These are phyloP conservation scores for Drosera spatulata DNA, from an alignment of 179 eudicot genomes.

Conservation along the genomic window DNA sequence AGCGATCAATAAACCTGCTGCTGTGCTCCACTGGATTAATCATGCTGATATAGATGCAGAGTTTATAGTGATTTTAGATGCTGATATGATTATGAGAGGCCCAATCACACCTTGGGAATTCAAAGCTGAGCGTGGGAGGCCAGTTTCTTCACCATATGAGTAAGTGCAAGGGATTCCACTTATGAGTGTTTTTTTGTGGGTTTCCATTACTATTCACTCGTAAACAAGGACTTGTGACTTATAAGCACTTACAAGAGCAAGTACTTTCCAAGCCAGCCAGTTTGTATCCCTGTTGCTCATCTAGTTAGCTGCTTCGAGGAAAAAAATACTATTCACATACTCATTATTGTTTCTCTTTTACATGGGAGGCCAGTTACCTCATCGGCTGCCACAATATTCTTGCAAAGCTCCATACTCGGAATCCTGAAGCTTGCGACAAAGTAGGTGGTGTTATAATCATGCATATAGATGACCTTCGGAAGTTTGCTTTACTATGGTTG, in stretches of 20 bases:
- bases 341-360: neutral
- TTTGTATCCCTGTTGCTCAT: neutral
- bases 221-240: too few species aligned
- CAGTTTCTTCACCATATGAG: constrained; percentile 95
- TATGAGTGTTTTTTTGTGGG: neutral
- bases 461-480: constrained; percentile 88
- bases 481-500: constrained; percentile 74
- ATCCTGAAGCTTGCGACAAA: constrained; percentile 90
- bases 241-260: too few species aligned
- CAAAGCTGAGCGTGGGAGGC: constrained; percentile 67
- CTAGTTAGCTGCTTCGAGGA: neutral
- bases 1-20: constrained; percentile 96
- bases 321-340: neutral
- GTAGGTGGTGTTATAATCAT: constrained; percentile 94
- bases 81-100: constrained; percentile 97
- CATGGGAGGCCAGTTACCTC: constrained; percentile 49
- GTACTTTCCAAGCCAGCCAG: too few species aligned
- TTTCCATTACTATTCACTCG: too few species aligned
- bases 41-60: constrained; percentile 84
- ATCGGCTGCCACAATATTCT: constrained; percentile 92
- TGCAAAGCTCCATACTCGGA: constrained; percentile 79
- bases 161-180: constrained; percentile 17
- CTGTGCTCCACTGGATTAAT: constrained; percentile 83
- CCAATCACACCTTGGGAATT: constrained; percentile 96
- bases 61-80: constrained; percentile 74